Base-by-base conservation (phyloP, 1,139 yeast genomes). In the Pichia sp. region DNA sequence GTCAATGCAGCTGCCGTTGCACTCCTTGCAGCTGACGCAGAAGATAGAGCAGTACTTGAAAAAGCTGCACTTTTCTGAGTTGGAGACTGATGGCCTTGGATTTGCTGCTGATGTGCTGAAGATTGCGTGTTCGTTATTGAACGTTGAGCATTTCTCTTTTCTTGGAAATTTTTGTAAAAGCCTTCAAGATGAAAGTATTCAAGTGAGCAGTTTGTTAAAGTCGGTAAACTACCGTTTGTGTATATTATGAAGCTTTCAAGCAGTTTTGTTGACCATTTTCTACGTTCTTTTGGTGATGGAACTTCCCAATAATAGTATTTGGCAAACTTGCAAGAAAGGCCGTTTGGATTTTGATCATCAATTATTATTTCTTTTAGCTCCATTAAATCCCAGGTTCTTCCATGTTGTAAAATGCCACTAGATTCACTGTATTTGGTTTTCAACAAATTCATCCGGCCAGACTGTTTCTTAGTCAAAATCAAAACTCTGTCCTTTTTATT, bases 361-460 rank as follows among this genome's bases (percentile, higher is more conserved):
- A 77, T 71, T 40, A 79, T 78, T 5, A 90, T 65, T 36, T 64
- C 64, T 11, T 71, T 65, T 52, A 92, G 67, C 53, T 86, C 95
- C 49, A 78, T 86, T 57, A 92, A 66, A 52, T 81, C 82, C 98
- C 98, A 92, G 4, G 95, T 83, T 57, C 96, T 75, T 36, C 98
- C 98, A 44, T 92, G 85, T 63, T 90, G 97, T 11, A 16, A 16
- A 16, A 16, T 16, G 23, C 23, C 23, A 16, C 23, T 16, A 16
- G 23, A 16, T 16, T 16, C 23, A 16, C 23, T 16, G 57, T 85
- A 81, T 2, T 16, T 16, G 23, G 95, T 96, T 64, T 92, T 92
- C 59, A 88, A 96, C 29, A 92, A 59, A 46, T 82, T 72, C 38
- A 86, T 81, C 29, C 85, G 68, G 3, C 95, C 94, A 3, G 73